Base-by-base conservation (phyloP, 2,329 filamentous ascomycete species). In the Escovopsis weberi region DNA sequence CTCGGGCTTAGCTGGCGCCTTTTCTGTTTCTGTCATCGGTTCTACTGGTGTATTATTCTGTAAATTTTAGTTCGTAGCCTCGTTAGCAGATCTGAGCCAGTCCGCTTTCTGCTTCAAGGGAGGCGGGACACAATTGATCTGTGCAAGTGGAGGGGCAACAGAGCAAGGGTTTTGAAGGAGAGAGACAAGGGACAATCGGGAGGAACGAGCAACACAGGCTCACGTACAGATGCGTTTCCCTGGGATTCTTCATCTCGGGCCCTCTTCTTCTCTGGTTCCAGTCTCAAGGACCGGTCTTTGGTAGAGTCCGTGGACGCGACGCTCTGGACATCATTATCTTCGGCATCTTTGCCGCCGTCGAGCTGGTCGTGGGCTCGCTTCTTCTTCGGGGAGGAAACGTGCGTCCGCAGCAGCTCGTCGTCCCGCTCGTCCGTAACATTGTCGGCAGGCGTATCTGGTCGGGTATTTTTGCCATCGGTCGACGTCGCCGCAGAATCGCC, bases 211-310 rank as follows among this genome's bases (percentile, higher is more conserved):
- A 37, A 33, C 23, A 23, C 26, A 34, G 41, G 30, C 26, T 35
- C 35, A 54, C 60, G 44, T 59, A 66, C 65, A 45, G 53, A 46
- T 33, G 52, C 48, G 35, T 54, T 55, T 38, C 62, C 47, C 48
- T 53, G 50, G 28, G 54, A 48, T 42, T 70, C 65, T 41, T 67
- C 62, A 46, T 81, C 77, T 42, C 77, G 68, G 45, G 70, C 66
- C 39, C 77, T 69, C 60, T 81, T 81, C 64, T 80, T 80, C 59
- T 80, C 75, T 15, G 77, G 77, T 53, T 78, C 76, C 37, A 57
- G 50, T 42, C 62, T 53, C 42, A 51, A 54, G 37, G 68, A 67
- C 50, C 73, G 65, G 54, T 68, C 61, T 55, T 66, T 69, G 48
- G 69, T 63, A 43, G 66, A 66, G 49, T 66, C 62, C 41, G 60